A percentile compares a stretch with the other conserved stretches of the same genome.
phyloP scores from a whole-genome alignment of 495 filamentous ascomycete species.

The Trichoderma asperelloides region DNA sequence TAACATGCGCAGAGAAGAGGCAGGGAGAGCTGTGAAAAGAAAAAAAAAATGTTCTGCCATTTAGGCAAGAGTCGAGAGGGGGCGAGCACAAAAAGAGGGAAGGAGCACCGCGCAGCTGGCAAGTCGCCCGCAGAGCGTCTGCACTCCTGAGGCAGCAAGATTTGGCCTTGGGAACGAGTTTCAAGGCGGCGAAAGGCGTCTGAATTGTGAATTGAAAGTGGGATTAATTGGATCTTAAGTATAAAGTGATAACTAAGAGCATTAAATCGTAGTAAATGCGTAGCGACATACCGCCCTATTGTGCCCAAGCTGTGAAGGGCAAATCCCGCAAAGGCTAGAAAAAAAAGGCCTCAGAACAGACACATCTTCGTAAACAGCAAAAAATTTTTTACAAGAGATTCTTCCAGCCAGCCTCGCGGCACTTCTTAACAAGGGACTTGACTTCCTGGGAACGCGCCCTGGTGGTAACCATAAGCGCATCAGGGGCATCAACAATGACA shows the following conservation, averaged over 20 bases:
- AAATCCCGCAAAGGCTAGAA: neutral
- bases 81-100: neutral
- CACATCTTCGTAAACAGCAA: neutral
- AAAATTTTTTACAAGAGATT: neutral
- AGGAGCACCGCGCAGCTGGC: neutral
- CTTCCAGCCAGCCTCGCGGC: constrained; percentile 5
- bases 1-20: no score
- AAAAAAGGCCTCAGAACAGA: neutral
- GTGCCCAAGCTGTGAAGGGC: neutral
- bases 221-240: neutral
- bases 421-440: neutral
- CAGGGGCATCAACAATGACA: neutral
- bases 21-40: neutral
- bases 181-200: no score
- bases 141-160: neutral
- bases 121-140: neutral
- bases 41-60: neutral
- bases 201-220: no score
- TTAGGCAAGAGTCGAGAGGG: neutral
- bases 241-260: neutral
- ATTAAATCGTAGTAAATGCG: neutral
- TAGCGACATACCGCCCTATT: neutral
- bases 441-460: neutral
- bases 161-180: neutral
- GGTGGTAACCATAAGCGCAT: constrained; percentile 1